Evolutionary conservation across 2,329 filamentous ascomycete species (phyloP), one percentile per base, ranked within the genome.

Genomic region (Cercospora sp.): DNA sequence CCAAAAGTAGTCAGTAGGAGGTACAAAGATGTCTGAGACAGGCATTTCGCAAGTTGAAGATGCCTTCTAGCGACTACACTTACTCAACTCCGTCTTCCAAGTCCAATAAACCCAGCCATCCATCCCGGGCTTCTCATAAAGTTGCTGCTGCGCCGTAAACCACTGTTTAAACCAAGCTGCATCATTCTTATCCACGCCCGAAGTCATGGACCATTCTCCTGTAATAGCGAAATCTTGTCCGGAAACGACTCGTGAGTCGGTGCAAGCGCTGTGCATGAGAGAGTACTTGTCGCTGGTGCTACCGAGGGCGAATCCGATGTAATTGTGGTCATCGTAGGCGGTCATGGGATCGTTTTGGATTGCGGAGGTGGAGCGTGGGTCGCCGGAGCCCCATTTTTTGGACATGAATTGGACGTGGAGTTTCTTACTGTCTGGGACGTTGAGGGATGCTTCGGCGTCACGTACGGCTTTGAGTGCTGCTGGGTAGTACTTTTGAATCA

Each of bases 361-460:
- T 8, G 53, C 66, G n/a, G 66, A 30, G 1, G 53, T 64, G 5
- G 57, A 20, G 40, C 62, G 28, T n/a, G 66, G 66, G 23, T 64
- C 58, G 13, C 60, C 66, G 5, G 66, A 64, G 36, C 45, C 51
- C 66, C 66, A 68, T 26, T 68, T 68, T 3, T 48, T 60, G 20
- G 61, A 64, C 66, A 68, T 68, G 61, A 64, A 68, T 40, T 68
- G 66, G 5, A 68, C 66, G 45, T 64, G 61, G 23, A 68, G 66
- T 12, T 40, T 51, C n/a, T 68, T 40, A 26, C 18, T 26, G 30
- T 60, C 53, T 23, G 66, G 12, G 55, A 68, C 48, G n/a, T 51
- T 63, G 42, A 67, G 51, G n/a, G 36, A 48, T 16, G 23, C n/a
- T 40, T 68, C 66, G n/a, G 55, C 57, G 45, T 64, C 61, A 9